Evolutionary conservation across 2,329 filamentous ascomycete genomes (phyloP).

Genomic region (Sporothrix pseudoabietina): DNA sequence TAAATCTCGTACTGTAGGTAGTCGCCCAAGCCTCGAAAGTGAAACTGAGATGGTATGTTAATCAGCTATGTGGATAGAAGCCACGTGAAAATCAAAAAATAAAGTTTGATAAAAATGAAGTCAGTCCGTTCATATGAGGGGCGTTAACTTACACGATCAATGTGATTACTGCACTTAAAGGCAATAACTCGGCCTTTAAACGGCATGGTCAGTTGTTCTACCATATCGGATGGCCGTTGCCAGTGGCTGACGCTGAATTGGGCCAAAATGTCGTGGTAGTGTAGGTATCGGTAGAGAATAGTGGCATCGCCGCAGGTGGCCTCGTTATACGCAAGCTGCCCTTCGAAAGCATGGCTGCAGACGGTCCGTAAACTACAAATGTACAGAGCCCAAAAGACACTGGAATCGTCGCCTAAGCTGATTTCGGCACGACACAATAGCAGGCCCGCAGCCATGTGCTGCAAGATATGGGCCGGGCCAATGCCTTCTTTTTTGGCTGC

Average conservation of each 20-base stretch:
- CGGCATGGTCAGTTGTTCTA: neutral
- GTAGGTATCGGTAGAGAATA: slow-evolving; percentile 39
- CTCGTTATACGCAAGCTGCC: slow-evolving; percentile 19
- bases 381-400: slow-evolving; percentile 31
- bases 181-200: slow-evolving; percentile 8
- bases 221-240: slow-evolving; percentile 31
- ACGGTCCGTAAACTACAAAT: slow-evolving; percentile 29
- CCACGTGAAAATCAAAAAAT: neutral
- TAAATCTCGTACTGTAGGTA: slow-evolving; percentile 26
- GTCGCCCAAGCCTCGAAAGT: neutral
- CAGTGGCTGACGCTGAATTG: slow-evolving; percentile 39
- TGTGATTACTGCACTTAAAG: slow-evolving; percentile 14
- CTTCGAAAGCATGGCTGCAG: slow-evolving; percentile 35
- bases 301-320: slow-evolving; percentile 32
- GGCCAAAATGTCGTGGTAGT: slow-evolving; percentile 40
- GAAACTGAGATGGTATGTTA: neutral
- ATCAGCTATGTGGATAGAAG: neutral
- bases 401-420: slow-evolving; percentile 25
- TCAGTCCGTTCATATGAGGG: too few species aligned
- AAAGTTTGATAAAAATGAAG: neutral
- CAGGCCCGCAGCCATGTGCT: slow-evolving; percentile 30
- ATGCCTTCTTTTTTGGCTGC: slow-evolving; percentile 9
- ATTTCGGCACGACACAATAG: slow-evolving; percentile 29
- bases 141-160: slow-evolving; percentile 19
- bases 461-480: slow-evolving; percentile 11